phyloP scores from a whole-genome alignment of 208 protist species.

The Blechomonas ayalai region DNA sequence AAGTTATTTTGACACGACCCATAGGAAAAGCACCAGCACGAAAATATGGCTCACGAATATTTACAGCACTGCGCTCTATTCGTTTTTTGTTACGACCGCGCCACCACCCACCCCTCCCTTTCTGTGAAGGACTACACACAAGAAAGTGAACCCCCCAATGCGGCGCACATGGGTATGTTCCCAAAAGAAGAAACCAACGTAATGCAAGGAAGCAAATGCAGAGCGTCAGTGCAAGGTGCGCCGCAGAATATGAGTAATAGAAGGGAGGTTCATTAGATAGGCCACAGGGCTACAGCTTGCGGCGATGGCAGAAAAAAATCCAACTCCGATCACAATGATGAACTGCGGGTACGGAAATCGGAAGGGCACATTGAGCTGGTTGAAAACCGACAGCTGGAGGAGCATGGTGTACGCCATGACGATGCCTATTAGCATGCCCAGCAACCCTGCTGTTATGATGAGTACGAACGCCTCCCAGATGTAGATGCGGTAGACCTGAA shows the following conservation, averaged over 20 bases:
- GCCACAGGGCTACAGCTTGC: conserved; percentile 52
- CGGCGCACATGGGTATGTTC: too few relatives aligned
- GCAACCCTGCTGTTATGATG: conserved; percentile 78
- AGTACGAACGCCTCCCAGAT: conserved; percentile 95
- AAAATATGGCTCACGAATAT: too few relatives aligned
- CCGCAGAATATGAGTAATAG: conserved; percentile 64
- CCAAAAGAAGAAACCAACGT: conserved; percentile 1
- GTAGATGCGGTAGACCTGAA: conserved; percentile 86
- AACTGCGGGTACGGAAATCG: conserved; percentile 82
- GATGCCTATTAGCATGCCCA: conserved; percentile 89
- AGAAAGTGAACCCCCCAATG: too few relatives aligned
- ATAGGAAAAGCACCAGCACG: too few relatives aligned
- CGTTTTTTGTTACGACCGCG: too few relatives aligned
- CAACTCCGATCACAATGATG: conserved; percentile 33
- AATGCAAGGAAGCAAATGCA: too few relatives aligned
- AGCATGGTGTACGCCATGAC: conserved; percentile 88
- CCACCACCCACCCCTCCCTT: too few relatives aligned
- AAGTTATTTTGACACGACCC: too few relatives aligned
- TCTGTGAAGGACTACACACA: too few relatives aligned
- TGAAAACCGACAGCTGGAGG: conserved; percentile 87
- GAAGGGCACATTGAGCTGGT: conserved; percentile 88
- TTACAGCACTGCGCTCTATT: too few relatives aligned
- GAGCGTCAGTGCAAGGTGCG: conserved; percentile 12
- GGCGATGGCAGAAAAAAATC: conserved; percentile 33
- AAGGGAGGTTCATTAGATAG: conserved; percentile 36